Conservation (phyloP, 257 asterid genomes). For the Solanum virginianum region DNA sequence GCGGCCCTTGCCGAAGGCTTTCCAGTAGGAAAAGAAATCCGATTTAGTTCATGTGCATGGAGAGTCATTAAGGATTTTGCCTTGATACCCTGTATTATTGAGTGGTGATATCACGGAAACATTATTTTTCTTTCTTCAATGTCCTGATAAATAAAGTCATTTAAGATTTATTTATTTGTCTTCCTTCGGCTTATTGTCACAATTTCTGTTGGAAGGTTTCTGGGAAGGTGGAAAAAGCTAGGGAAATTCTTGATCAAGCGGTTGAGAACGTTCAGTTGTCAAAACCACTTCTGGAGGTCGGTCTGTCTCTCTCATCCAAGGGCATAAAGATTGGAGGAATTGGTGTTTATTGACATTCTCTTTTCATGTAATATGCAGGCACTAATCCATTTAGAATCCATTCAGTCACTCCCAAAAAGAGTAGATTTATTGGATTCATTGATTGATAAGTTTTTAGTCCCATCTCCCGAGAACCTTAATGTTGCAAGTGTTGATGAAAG, state of each 20-base stretch:
- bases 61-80: background rate
- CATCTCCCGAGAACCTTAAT: constrained; percentile 38
- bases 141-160: background rate
- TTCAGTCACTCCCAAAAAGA: constrained; percentile 79
- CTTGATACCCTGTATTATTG: background rate
- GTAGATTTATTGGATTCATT: constrained; percentile 67
- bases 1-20: background rate
- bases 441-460: constrained; percentile 61
- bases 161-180: background rate
- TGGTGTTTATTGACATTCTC: background rate
- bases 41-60: background rate
- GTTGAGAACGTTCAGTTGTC: constrained; percentile 68
- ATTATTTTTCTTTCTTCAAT: background rate
- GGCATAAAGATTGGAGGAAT: background rate
- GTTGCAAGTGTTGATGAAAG: constrained; percentile 66
- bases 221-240: constrained; percentile 40
- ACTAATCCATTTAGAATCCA: constrained; percentile 83
- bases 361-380: constrained; percentile 47
- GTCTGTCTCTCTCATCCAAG: constrained; percentile 1
- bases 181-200: background rate
- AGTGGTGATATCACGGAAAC: background rate
- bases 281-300: constrained; percentile 87
- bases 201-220: constrained; percentile 34
- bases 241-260: constrained; percentile 49
- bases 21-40: background rate